These are phyloP conservation scores for Halophytophthora polymorphica DNA, from an alignment of 352 stramenopile genomes.

Conservation along the genomic window DNA sequence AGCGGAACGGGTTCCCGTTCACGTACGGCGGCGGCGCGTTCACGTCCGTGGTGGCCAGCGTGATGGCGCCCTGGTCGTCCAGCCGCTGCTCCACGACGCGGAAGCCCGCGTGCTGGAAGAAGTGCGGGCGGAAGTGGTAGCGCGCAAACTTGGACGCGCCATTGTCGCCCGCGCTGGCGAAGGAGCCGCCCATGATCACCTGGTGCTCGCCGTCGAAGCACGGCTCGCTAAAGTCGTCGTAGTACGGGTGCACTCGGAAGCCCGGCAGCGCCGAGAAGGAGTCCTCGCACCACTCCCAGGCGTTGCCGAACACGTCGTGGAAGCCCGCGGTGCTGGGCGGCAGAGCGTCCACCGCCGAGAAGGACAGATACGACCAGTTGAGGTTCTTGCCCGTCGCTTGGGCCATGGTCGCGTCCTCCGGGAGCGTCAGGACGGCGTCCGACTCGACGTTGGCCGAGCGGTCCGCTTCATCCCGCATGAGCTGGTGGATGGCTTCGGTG, in stretches of 20 bases:
- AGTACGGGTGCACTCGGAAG: conserved; percentile 90
- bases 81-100: conserved; percentile 87
- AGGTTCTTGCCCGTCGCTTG: conserved; percentile 76
- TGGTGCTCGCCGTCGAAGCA: conserved; percentile 97
- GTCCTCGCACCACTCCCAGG: conserved; percentile 97
- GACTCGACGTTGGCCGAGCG: conserved; percentile 34
- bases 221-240: conserved; percentile 97
- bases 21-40: conserved; percentile 67
- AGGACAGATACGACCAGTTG: conserved; percentile 91
- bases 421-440: conserved; percentile 81
- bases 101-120: conserved; percentile 96
- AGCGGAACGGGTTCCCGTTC: conserved; percentile 59
- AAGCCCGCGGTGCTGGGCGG: conserved; percentile 76
- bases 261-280: conserved; percentile 92
- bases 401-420: conserved; percentile 37
- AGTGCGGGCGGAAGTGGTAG: conserved; percentile 97
- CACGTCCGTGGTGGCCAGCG: conserved; percentile 64
- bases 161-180: conserved; percentile 94
- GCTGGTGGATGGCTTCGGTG: conserved; percentile 92
- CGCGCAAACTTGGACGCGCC: conserved; percentile 92
- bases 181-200: conserved; percentile 96
- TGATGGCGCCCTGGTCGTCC: conserved; percentile 56
- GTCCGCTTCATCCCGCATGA: conserved; percentile 75
- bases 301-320: conserved; percentile 93
- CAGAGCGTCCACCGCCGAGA: conserved; percentile 88